phyloP scores from a whole-genome alignment of 345 rosid genomes.

The Carallia pectinifolia region DNA sequence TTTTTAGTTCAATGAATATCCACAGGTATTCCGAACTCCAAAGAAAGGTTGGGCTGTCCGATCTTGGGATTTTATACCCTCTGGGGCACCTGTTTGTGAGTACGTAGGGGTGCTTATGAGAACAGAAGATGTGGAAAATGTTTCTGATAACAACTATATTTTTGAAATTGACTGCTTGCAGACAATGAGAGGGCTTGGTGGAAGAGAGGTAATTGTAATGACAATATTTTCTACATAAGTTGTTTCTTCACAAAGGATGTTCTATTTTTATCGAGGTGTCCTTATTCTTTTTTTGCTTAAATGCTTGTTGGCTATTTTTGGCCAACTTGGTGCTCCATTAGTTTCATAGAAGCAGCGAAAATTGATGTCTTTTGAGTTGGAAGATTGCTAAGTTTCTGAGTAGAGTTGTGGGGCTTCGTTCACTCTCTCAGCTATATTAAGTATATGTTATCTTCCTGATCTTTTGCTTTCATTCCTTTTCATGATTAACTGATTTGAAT shows the following conservation, averaged over 20 bases:
- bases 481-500: too few species aligned
- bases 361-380: too few species aligned
- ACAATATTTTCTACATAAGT: neutral
- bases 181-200: conserved; percentile 82
- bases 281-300: too few species aligned
- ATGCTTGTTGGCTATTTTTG: too few species aligned
- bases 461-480: too few species aligned
- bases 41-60: conserved; percentile 96
- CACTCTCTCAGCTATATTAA: too few species aligned
- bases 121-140: conserved; percentile 68
- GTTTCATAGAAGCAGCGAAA: too few species aligned
- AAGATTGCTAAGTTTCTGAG: too few species aligned
- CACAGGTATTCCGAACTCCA: conserved; percentile 80
- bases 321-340: too few species aligned
- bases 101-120: conserved; percentile 68
- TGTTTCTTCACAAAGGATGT: neutral
- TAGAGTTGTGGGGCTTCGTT: too few species aligned
- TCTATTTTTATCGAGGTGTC: too few species aligned
- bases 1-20: conserved; percentile 5
- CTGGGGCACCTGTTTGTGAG: conserved; percentile 94
- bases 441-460: too few species aligned
- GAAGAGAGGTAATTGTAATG: conserved; percentile 61
- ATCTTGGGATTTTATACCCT: conserved; percentile 90
- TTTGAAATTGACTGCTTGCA: conserved; percentile 95
- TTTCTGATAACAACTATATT: conserved; percentile 66